Evolutionary conservation across 2,329 filamentous ascomycete genomes (phyloP).

Genomic region (Diplocarpon mali): DNA sequence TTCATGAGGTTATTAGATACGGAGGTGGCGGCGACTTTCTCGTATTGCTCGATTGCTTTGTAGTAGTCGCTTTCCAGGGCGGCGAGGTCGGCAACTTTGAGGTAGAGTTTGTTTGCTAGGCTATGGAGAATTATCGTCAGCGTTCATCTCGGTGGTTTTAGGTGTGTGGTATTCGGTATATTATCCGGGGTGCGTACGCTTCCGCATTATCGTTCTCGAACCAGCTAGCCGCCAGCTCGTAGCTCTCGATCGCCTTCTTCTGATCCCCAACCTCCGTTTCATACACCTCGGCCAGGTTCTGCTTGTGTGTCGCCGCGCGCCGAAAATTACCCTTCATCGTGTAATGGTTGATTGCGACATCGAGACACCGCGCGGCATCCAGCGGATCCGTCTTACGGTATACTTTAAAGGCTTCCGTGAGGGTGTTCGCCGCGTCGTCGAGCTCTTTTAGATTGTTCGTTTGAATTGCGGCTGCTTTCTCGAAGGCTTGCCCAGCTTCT

Average conservation of each 20-base stretch:
- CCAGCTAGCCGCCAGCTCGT: constrained; percentile 79
- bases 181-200: constrained; percentile 44
- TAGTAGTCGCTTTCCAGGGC: constrained; percentile 77
- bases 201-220: constrained; percentile 79
- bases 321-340: constrained; percentile 84
- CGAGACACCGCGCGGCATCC: constrained; percentile 70
- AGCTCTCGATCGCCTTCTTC: constrained; percentile 69
- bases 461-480: constrained; percentile 76
- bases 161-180: background rate
- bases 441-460: constrained; percentile 74
- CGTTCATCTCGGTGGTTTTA: background rate
- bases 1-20: constrained; percentile 88
- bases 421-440: constrained; percentile 81
- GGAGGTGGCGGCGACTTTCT: constrained; percentile 67
- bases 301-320: constrained; percentile 80
- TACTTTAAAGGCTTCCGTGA: constrained; percentile 88
- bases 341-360: constrained; percentile 74
- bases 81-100: constrained; percentile 83
- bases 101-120: constrained; percentile 83
- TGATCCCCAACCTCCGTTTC: constrained; percentile 72
- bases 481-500: constrained; percentile 79
- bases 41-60: constrained; percentile 71
- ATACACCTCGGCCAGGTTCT: constrained; percentile 76
- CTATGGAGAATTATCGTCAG: constrained; percentile 32
- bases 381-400: constrained; percentile 79